These are phyloP conservation scores for Suillus fuscotomentosus DNA, from an alignment of 768 basidiomycete genomes.

Conservation along the genomic window DNA sequence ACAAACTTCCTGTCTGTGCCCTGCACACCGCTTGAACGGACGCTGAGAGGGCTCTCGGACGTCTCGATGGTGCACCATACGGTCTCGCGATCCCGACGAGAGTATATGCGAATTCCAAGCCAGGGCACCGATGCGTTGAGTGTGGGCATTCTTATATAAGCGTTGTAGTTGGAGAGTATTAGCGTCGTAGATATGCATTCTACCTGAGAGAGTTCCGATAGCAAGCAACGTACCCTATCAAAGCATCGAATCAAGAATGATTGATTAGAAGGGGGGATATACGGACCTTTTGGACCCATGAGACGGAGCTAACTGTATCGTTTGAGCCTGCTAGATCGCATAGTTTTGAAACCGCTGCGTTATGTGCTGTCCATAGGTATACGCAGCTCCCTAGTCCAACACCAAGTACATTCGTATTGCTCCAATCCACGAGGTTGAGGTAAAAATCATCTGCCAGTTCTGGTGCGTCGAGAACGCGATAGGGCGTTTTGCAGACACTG, in stretches of 20 bases:
- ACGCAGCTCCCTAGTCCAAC: conserved; percentile 85
- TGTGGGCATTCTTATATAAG: conserved; percentile 82
- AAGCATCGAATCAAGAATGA: not conserved
- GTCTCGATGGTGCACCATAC: conserved; percentile 89
- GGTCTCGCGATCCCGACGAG: conserved; percentile 89
- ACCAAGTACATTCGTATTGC: conserved; percentile 89
- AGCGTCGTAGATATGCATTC: conserved; percentile 93
- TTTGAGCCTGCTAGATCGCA: conserved; percentile 68
- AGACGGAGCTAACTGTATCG: conserved; percentile 83
- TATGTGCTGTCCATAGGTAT: conserved; percentile 96
- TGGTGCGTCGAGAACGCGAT: conserved; percentile 95
- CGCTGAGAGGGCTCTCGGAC: conserved; percentile 66
- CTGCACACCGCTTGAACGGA: conserved; percentile 70
- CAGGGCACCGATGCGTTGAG: conserved; percentile 87
- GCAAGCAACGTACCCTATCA: conserved; percentile 80
- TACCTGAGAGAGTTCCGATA: conserved; percentile 87
- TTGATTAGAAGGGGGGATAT: conserved; percentile 1
- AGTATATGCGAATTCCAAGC: conserved; percentile 92
- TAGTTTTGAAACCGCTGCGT: conserved; percentile 87
- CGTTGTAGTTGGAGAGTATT: conserved; percentile 69
- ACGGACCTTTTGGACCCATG: conserved; percentile 82
- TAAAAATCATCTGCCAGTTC: conserved; percentile 99
- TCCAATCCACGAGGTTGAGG: conserved; percentile 97
- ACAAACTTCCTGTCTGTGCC: conserved; percentile 93
- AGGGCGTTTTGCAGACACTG: conserved; percentile 90